phyloP scores from a whole-genome alignment of 106 monocot species.

The Narthecium ossifragum region DNA sequence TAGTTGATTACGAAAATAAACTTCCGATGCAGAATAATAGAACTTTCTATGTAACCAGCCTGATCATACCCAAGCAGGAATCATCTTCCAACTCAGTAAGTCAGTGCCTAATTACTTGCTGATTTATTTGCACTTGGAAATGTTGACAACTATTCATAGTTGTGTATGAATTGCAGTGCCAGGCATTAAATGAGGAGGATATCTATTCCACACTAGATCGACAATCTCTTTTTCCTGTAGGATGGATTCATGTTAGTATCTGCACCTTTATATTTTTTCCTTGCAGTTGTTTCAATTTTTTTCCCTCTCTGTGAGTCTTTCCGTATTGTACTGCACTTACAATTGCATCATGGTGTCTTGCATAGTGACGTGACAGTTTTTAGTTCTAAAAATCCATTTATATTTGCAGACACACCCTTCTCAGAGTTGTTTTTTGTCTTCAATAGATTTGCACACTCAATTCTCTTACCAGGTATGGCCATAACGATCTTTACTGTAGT shows the following conservation, averaged over 20 bases:
- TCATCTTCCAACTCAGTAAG: slow-evolving; percentile 75
- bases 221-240: slow-evolving; percentile 68
- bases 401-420: slow-evolving; percentile 72
- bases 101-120: slow-evolving; percentile 7
- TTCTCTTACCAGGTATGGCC: slow-evolving; percentile 79
- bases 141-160: not conserved
- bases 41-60: slow-evolving; percentile 72
- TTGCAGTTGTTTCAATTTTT: not conserved
- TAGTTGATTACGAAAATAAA: not conserved
- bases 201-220: slow-evolving; percentile 65
- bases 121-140: slow-evolving; percentile 1
- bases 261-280: not conserved
- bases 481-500: not conserved
- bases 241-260: slow-evolving; percentile 94
- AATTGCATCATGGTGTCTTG: not conserved
- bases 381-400: not conserved
- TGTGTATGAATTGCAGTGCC: slow-evolving; percentile 51
- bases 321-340: no score
- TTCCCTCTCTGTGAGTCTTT: not conserved
- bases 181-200: slow-evolving; percentile 86
- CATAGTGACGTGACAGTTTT: not conserved
- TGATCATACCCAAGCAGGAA: slow-evolving; percentile 94
- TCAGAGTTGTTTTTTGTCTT: slow-evolving; percentile 84
- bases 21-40: slow-evolving; percentile 52
- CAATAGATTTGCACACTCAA: slow-evolving; percentile 86